Percentiles rank a stretch among this genome's conserved stretches.
These are phyloP conservation scores for Neurospora sp. DNA, from an alignment of 495 filamentous ascomycete genomes.

Conservation along the genomic window DNA sequence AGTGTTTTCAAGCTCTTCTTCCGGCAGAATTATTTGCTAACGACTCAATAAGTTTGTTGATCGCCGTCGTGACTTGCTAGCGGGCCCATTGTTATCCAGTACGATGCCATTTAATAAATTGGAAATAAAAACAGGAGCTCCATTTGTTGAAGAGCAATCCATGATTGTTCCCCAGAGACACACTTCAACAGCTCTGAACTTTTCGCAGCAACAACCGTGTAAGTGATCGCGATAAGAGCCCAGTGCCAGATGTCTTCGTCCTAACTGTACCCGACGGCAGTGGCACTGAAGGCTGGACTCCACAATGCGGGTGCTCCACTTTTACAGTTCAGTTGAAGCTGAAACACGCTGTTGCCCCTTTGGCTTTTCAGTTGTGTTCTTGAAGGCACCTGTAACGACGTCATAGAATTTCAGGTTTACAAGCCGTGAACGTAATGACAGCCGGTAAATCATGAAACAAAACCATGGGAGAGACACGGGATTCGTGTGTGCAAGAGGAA, in stretches of 20 bases:
- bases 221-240: neutral
- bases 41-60: too few species aligned
- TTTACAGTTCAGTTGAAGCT: neutral
- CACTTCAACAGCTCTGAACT: neutral
- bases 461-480: neutral
- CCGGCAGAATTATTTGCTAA: too few species aligned
- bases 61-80: too few species aligned
- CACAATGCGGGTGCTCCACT: neutral
- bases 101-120: too few species aligned
- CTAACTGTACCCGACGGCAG: neutral
- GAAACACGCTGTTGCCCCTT: neutral
- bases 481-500: neutral
- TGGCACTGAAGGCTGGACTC: neutral
- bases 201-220: neutral
- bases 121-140: too few species aligned
- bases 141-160: neutral
- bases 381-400: neutral
- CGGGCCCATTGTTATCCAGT: too few species aligned
- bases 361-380: neutral
- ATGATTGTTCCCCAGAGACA: neutral
- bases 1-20: too few species aligned
- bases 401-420: neutral
- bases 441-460: neutral
- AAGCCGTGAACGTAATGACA: neutral
- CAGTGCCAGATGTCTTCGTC: neutral